Evolutionary conservation across 805 yeast genomes (phyloP), one percentile per base, ranked within the genome.

Genomic region (Wickerhamiella slavikovae): DNA sequence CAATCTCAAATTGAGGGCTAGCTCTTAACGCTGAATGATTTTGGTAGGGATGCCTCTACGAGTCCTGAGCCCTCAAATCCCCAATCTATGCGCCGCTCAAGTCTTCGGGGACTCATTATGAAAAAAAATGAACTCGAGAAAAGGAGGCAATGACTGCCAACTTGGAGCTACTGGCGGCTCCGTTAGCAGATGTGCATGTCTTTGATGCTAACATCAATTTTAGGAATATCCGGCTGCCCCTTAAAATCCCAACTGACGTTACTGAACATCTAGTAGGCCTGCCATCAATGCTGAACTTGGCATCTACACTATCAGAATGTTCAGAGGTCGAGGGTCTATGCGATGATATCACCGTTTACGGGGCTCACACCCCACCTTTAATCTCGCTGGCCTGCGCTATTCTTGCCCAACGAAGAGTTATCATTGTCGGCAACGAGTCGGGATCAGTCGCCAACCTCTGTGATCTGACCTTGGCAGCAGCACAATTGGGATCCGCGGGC

Each of bases 401-500:
- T 22, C 47, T 67, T 27, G 63, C 71, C 2, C 68, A 68, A 17
- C 65, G 64, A 35, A 55, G 59, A 26, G 51, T 66, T 21, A 42
- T 68, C 4, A 55, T 64, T 35, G 40, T 66, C 24, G 66, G 71
- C 25, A n/a, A n/a, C n/a, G 36, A 29, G 24, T 12, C 29, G 8
- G 56, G 62, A 39, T 64, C 62, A 17, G 54, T 60, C 37, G 55
- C 68, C 2, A 56, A 58, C 37, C 66, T 68, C 13, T 60, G 64
- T 31, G 68, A 65, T 40, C 59, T 54, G 33, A 55, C 66, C 0
- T 48, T 66, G 29, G 58, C 68, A 11, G 52, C 62, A 1, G 44
- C 66, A 32, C 60, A 62, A 30, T 45, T 68, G 25, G 55, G 63
- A 9, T 65, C 68, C 1, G 71, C 72, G 2, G 71, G 70, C 3